Conservation (phyloP, 148 eudicot species). For the Dysphania ambrosioides region DNA sequence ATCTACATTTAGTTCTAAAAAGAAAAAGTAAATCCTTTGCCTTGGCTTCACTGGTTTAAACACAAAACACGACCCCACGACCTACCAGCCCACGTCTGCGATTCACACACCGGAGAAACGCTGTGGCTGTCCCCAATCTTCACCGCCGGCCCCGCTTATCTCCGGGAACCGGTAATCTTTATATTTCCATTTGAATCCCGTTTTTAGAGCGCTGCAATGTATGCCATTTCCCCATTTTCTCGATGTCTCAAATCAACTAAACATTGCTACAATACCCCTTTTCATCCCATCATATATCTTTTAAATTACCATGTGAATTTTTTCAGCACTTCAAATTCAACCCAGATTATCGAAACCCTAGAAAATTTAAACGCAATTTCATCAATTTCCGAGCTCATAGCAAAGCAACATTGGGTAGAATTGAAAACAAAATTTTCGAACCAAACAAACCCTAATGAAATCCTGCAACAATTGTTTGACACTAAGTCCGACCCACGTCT, state of each 20-base stretch:
- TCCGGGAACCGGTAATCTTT: not conserved
- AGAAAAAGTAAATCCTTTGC: no score
- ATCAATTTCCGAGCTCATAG: conserved; percentile 34
- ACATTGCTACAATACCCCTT: conserved; percentile 1
- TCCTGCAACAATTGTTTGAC: conserved; percentile 34
- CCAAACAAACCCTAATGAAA: conserved; percentile 19
- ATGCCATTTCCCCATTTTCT: conserved; percentile 4
- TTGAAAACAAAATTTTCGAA: conserved; percentile 22
- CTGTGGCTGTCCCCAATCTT: not conserved
- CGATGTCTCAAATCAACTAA: conserved; percentile 7
- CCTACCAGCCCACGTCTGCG: conserved; percentile 13
- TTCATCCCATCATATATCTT: not conserved
- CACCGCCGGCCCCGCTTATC: not conserved
- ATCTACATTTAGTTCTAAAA: no score
- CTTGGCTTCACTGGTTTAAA: no score
- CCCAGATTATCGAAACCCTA: conserved; percentile 10
- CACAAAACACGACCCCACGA: no score
- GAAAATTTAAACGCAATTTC: conserved; percentile 22
- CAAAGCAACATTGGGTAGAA: conserved; percentile 28
- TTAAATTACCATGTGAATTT: not conserved
- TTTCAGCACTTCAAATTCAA: conserved; percentile 19
- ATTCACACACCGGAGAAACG: not conserved
- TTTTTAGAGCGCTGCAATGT: not conserved
- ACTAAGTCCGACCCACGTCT: conserved; percentile 28
- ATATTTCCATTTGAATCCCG: not conserved